Base-by-base conservation (phyloP, 169 alveolate genomes). In the Plasmodium malariae region DNA sequence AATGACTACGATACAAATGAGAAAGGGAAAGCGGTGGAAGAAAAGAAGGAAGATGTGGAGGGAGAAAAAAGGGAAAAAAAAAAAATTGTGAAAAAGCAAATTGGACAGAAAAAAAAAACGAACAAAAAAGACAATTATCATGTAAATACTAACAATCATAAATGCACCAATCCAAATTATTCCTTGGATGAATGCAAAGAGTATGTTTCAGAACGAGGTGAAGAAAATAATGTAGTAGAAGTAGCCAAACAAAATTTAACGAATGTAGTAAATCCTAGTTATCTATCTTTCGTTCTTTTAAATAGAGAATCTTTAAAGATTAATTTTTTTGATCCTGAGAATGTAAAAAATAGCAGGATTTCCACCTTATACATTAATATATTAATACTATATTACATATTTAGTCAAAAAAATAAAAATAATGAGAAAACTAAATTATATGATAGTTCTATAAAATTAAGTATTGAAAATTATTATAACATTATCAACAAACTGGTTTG, bases 291-390 rank as follows among this genome's bases (percentile, higher is more conserved):
- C n/a, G 43, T 76, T 71, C 36, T 67, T n/a, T 28, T 21, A 14
- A 67, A 51, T 49, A 55, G 32, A 21, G 37, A 51, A 0, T 24
- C 11, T 28, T 67, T 36, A 24, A 51, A 37, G 19, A 49, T 40
- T 19, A 54, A 26, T 26, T 40, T 60, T 48, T 59, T 36, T 30
- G 57, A 74, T 9, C 43, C 45, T 9, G 43, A 65, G 9, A 54
- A 37, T 11, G 34, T 21, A 24, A 83, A 57, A 32, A 83, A 19
- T 57, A 5, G n/a, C 28, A 68, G 67, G 21, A 49, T 83, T 4
- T 83, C 91, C 19, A 67, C 91, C 17, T 60, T 83, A 28, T 67
- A 83, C 30, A 83, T 83, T 28, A 83, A 83, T 68, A 19, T 83
- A 28, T 17, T 83, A 30, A 83, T 83, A 49, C 26, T 83, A 40